Base-by-base conservation (phyloP, 2,329 filamentous ascomycete genomes). In the Neurospora sp. region DNA sequence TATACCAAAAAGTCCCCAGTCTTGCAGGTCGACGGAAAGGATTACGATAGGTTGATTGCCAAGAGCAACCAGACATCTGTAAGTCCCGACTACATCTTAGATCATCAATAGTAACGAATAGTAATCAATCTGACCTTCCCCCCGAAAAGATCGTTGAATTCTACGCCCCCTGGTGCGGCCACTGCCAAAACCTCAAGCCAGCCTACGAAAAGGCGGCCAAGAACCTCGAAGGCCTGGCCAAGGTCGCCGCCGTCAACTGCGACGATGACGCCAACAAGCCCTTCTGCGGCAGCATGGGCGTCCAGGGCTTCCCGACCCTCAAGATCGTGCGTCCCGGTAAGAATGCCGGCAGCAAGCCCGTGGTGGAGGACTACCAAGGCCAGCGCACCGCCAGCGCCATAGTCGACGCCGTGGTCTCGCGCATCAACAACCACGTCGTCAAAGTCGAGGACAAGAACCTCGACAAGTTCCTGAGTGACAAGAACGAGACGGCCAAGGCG, bases 141-240 rank as follows among this genome's bases (percentile, higher is more conserved):
- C 6, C 38, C 23, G 57, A 66, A 6, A 74, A 89, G 86, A 86
- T 89, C 66, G 82, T 89, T 78, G 92, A 94, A 82, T 98, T 98
- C 86, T 98, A 97, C 78, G 95, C 95, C 8, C 95, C 95, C 33
- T 98, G 95, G 95, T 98, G 96, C 77, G 96, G 95, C 57, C 96
- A 98, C 82, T 99, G 96, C 83, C 87, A 97, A 82, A 97, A 91
- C 82, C 90, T 99, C 77, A 94, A 97, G 82, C 95, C 94, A 3
- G 92, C 92, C 65, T 99, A 96, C 82, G 95, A 98, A 81, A 97
- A 97, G 81, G 94, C 90, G 1, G 96, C 96, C 75, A 91, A 91
- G 77, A 93, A 89, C 76, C 90, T 99, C 70, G 88, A 91, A n/a
- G 96, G 96, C 15, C 86, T 98, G 15, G 96, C 93, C 76, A 96